A percentile compares a stretch with the other conserved stretches of the same genome.
These are phyloP conservation scores for Lyophyllum shimeji DNA, from an alignment of 768 basidiomycete genomes.

Conservation along the genomic window DNA sequence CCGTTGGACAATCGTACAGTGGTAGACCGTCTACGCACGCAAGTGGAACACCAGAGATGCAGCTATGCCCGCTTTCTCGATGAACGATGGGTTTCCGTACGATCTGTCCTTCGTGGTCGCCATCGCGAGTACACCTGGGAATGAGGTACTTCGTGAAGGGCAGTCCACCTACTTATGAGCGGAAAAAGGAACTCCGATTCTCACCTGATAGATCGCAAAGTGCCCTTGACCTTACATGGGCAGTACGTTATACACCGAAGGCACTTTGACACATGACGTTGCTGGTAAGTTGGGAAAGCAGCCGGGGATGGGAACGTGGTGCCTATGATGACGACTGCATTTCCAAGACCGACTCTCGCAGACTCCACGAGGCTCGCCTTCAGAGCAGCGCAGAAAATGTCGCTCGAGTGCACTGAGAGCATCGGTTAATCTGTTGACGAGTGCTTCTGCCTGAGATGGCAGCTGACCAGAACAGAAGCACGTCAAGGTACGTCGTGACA, in stretches of 20 bases:
- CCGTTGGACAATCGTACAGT: not conserved
- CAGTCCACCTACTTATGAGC: not conserved
- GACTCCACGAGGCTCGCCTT: too few species aligned
- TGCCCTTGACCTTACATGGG: not conserved
- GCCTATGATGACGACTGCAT: too few species aligned
- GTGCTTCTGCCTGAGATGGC: not conserved
- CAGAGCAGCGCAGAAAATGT: too few species aligned
- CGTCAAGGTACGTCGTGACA: too few species aligned
- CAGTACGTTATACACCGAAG: not conserved
- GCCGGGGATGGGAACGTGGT: too few species aligned
- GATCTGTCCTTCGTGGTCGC: slow-evolving; percentile 8
- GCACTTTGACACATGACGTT: not conserved
- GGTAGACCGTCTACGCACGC: slow-evolving; percentile 8
- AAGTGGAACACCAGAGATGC: slow-evolving; percentile 6
- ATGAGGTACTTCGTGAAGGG: not conserved
- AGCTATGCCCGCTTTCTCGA: slow-evolving; percentile 9
- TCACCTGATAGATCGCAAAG: not conserved
- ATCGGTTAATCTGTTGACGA: not conserved
- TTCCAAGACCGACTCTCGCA: too few species aligned
- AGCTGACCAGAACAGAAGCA: too few species aligned
- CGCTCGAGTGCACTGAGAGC: too few species aligned
- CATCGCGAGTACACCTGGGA: slow-evolving; percentile 6
- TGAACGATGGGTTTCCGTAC: slow-evolving; percentile 14
- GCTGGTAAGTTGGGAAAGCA: not conserved
- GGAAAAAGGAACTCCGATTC: not conserved